Conservation (phyloP, 1,139 yeast species). For the Debaryomyces fabryi region DNA sequence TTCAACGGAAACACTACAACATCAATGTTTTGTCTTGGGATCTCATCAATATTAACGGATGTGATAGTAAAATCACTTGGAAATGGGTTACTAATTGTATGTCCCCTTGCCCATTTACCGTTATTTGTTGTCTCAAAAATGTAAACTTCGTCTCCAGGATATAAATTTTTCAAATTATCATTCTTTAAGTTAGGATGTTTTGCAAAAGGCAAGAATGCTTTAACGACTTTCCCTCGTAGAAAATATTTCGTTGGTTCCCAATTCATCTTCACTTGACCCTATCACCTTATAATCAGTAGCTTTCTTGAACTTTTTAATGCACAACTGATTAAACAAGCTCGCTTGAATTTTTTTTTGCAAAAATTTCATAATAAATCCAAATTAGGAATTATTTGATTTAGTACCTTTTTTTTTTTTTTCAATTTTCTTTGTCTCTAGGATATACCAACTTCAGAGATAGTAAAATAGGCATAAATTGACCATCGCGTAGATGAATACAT, state of each 20-base stretch:
- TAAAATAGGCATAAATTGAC: background rate
- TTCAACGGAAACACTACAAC: conserved; percentile 65
- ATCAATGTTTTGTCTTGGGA: conserved; percentile 56
- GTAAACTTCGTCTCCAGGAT: conserved; percentile 81
- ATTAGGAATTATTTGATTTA: background rate
- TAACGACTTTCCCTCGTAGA: conserved; percentile 54
- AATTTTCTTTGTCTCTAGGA: background rate
- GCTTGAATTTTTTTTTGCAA: background rate
- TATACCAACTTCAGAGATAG: background rate
- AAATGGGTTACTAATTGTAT: conserved; percentile 61
- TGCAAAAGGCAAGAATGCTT: conserved; percentile 65
- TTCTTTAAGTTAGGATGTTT: conserved; percentile 45
- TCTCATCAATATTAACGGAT: conserved; percentile 59
- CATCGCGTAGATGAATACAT: background rate
- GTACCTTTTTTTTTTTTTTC: background rate
- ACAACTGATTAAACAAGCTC: background rate
- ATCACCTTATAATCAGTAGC: background rate
- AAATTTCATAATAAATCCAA: background rate
- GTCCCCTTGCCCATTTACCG: conserved; percentile 78
- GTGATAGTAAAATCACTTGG: conserved; percentile 71
- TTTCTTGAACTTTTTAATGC: background rate
- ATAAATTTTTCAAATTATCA: conserved; percentile 54
- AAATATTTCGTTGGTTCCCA: conserved; percentile 46
- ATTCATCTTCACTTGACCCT: conserved; percentile 15
- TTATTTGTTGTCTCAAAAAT: conserved; percentile 67